Base-by-base conservation (phyloP, 164 flowering plant species). In the Nymphaea thermarum region DNA sequence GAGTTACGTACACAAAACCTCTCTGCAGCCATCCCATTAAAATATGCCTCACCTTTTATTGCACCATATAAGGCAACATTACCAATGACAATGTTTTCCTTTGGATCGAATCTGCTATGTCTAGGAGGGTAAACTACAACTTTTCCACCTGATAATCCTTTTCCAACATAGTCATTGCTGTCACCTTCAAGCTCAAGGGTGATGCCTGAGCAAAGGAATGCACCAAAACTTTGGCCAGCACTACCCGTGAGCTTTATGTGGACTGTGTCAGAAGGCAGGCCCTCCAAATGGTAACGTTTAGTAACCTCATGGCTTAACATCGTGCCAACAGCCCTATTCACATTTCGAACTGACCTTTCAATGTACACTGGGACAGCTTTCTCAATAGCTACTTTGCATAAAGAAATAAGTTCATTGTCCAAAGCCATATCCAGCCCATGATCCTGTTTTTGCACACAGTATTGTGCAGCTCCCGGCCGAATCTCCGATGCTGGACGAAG, bases 11-110 rank as follows among this genome's bases (percentile, higher is more conserved):
- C 99, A 75, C 97, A 93, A 75, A 95, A 95, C 77, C 99, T 87
- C 76, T 95, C 99, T 36, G 99, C 99, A 45, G 99, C 99, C 97
- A 92, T 95, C 68, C 99, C 99, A 75, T 86, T 95, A 77, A 95
- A 95, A 76, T 95, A 95, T 42, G 98, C 99, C 70, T 92, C 98
- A 12, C 99, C 99, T 70, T 69, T 71, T 47, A 87, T 95, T n/a
- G 97, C 97, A 18, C 99, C 99, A 79, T 95, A 95, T 4, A 95
- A 88, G 74, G 98, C 98, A 65, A 95, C 99, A 81, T 95, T 95
- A 36, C 99, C 99, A 67, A 95, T 92, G 12, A 95, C 93, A 53
- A 95, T 95, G 72, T 95, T 95, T 57, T 90, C 98, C 71, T 90
- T 95, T 2, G 99, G 99, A 78, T 95, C 98, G 77, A 95, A 95